Conservation (phyloP, 2,329 filamentous ascomycete species). For the Xylaria sp. region DNA sequence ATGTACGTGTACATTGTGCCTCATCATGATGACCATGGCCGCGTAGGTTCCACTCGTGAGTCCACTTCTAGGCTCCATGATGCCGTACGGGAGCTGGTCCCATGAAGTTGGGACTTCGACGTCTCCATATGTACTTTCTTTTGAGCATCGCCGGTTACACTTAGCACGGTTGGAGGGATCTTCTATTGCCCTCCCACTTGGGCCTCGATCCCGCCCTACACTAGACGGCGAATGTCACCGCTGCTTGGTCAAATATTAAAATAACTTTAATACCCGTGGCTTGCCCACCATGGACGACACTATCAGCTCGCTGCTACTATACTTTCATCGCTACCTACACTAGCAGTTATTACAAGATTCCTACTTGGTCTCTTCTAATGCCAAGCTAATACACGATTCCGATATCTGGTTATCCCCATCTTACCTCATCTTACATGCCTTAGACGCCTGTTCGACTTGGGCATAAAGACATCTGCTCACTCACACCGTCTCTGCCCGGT, state of each 20-base stretch:
- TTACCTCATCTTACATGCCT: slow-evolving; percentile 43
- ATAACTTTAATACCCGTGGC: slow-evolving; percentile 50
- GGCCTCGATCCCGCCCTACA: slow-evolving; percentile 47
- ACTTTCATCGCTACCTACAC: slow-evolving; percentile 41
- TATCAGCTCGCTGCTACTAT: slow-evolving; percentile 33
- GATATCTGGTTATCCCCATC: slow-evolving; percentile 41
- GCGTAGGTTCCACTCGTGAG: slow-evolving; percentile 44
- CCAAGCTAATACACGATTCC: slow-evolving; percentile 41
- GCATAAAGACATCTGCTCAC: slow-evolving; percentile 31
- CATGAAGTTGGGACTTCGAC: slow-evolving; percentile 46
- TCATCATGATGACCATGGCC: slow-evolving; percentile 35
- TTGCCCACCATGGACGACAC: slow-evolving; percentile 44
- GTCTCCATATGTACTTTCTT: slow-evolving; percentile 47
- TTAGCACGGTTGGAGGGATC: slow-evolving; percentile 48
- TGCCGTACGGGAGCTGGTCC: slow-evolving; percentile 42
- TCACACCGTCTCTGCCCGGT: slow-evolving; percentile 26
- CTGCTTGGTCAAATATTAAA: slow-evolving; percentile 50
- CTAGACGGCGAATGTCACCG: slow-evolving; percentile 47
- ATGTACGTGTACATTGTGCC: slow-evolving; percentile 36
- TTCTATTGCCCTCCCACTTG: slow-evolving; percentile 47
- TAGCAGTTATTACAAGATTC: slow-evolving; percentile 30
- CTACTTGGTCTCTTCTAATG: slow-evolving; percentile 33
- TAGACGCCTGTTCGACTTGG: slow-evolving; percentile 32
- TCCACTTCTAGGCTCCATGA: slow-evolving; percentile 46
- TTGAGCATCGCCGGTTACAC: slow-evolving; percentile 50